These are phyloP conservation scores for Angomonas deanei DNA, from an alignment of 208 protist species.

Conservation along the genomic window DNA sequence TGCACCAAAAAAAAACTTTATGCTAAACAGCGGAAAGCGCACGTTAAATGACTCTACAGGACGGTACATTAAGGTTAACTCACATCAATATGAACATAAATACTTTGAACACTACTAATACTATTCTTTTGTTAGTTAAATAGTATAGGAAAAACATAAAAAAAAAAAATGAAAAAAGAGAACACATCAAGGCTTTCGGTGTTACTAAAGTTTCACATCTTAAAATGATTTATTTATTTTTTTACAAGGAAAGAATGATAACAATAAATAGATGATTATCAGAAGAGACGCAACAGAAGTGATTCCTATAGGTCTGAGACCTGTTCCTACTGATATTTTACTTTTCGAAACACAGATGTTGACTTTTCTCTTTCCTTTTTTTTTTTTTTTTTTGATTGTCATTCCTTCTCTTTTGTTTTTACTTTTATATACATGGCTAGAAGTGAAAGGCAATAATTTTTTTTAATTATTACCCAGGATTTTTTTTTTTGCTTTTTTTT, in stretches of 20 bases:
- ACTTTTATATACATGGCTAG: background rate
- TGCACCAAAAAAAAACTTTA: background rate
- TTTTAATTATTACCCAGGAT: background rate
- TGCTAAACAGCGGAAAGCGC: too few species aligned
- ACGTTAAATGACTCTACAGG: too few species aligned
- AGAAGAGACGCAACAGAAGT: slow-evolving; percentile 5
- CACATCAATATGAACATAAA: too few species aligned
- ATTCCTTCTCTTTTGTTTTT: background rate
- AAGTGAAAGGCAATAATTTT: background rate
- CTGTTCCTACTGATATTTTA: background rate
- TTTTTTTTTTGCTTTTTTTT: background rate
- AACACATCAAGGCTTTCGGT: background rate
- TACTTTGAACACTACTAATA: too few species aligned
- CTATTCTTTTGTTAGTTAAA: too few species aligned
- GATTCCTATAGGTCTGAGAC: slow-evolving; percentile 3
- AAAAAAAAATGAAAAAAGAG: background rate
- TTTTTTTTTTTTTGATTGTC: slow-evolving; percentile 1
- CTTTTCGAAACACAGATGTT: background rate
- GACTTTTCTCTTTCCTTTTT: background rate
- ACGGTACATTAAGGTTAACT: too few species aligned
- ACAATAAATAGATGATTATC: slow-evolving; percentile 9
- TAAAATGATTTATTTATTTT: too few species aligned
- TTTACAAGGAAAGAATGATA: slow-evolving; percentile 13
- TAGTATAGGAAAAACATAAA: slow-evolving; percentile 11
- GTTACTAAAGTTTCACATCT: slow-evolving; percentile 4